Conservation (phyloP, 495 filamentous ascomycete genomes). For the Penicillium canariense region DNA sequence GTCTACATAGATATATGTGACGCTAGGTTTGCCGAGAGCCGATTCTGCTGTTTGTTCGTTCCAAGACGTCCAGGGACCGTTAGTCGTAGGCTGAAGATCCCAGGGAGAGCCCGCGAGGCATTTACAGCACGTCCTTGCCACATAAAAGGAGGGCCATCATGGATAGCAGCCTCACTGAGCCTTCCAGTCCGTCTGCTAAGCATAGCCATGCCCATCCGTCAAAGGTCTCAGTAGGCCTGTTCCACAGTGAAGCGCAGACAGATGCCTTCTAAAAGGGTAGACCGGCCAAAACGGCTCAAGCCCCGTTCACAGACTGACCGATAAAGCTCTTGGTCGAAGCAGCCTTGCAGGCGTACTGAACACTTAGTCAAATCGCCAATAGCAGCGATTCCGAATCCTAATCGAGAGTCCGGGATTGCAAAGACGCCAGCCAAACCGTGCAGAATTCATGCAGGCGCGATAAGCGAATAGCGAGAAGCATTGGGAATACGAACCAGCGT, state of each 20-base stretch:
- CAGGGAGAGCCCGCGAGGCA: too few species aligned
- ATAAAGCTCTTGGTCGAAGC: too few species aligned
- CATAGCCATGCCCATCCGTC: too few species aligned
- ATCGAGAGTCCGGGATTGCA: neutral
- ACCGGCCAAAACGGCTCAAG: neutral
- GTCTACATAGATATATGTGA: neutral
- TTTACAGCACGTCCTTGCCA: too few species aligned
- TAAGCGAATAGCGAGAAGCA: neutral
- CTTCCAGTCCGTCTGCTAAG: too few species aligned
- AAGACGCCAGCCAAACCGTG: neutral
- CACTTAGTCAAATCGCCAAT: neutral
- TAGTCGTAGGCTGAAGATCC: neutral
- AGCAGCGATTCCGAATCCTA: neutral
- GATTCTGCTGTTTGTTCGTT: neutral
- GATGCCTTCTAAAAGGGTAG: too few species aligned
- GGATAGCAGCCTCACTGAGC: neutral
- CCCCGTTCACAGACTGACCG: neutral
- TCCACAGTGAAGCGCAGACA: neutral
- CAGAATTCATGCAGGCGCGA: neutral
- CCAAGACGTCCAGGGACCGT: neutral
- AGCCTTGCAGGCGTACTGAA: neutral
- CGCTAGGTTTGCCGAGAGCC: neutral
- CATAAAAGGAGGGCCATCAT: too few species aligned
- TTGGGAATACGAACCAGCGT: neutral
- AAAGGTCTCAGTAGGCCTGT: neutral